Percentiles rank a stretch among this genome's conserved stretches.
Conservation (phyloP, 2,329 filamentous ascomycete genomes). For the Fusarium tuaranense region DNA sequence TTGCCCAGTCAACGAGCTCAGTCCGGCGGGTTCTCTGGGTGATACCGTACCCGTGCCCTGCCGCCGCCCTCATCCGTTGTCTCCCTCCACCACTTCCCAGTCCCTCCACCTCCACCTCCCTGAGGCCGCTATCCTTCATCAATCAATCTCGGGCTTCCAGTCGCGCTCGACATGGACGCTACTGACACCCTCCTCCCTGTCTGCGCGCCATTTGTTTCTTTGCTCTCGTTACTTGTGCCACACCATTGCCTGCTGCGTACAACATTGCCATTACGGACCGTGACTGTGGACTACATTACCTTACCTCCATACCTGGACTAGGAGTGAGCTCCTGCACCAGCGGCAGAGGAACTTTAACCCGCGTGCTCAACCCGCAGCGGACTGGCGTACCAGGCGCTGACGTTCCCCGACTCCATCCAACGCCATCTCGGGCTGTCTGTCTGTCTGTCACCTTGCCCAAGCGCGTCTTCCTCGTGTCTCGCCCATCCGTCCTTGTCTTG, state of each 20-base stretch:
- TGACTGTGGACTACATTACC: neutral
- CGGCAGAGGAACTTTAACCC: constrained; percentile 7
- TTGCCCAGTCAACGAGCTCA: constrained; percentile 34
- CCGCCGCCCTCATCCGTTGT: constrained; percentile 9
- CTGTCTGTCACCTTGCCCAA: constrained; percentile 17
- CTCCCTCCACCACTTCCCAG: constrained; percentile 22
- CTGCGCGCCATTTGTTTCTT: constrained; percentile 27
- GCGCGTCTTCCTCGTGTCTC: constrained; percentile 3
- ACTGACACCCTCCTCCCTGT: constrained; percentile 44
- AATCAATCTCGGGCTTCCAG: constrained; percentile 41
- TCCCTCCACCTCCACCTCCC: constrained; percentile 38
- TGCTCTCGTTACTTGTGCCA: constrained; percentile 39
- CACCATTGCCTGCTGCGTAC: constrained; percentile 35
- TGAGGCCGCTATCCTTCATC: constrained; percentile 44
- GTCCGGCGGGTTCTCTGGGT: constrained; percentile 27
- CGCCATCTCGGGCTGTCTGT: constrained; percentile 13
- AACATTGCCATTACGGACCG: constrained; percentile 20
- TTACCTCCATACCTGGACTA: neutral
- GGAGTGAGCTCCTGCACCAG: neutral
- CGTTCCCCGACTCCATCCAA: constrained; percentile 7
- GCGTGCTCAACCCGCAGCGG: neutral
- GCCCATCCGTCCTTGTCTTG: constrained; percentile 23
- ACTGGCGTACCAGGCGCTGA: constrained; percentile 1
- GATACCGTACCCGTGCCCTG: constrained; percentile 29
- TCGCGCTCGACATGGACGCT: constrained; percentile 34